A percentile compares a stretch with the other conserved stretches of the same genome.
Conservation (phyloP, 352 stramenopile species). For the Phytopythium delawarense region DNA sequence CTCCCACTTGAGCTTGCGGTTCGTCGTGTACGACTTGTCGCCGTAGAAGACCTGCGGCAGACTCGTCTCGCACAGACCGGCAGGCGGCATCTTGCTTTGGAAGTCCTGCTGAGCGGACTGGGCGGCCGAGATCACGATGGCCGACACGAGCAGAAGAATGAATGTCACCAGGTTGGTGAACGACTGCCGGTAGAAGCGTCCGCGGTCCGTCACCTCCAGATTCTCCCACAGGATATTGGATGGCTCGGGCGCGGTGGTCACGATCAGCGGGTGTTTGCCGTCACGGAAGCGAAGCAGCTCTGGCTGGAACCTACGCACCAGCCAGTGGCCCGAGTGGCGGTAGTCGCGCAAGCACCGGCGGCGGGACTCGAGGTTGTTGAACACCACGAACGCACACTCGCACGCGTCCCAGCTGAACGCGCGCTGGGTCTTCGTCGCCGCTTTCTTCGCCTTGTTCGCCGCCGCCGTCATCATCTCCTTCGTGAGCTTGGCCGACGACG, state of each 20-base stretch:
- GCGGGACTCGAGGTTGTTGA: conserved; percentile 82
- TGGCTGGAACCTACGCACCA: conserved; percentile 47
- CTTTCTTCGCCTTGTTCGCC: conserved; percentile 14
- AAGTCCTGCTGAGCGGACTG: conserved; percentile 69
- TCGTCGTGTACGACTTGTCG: conserved; percentile 14
- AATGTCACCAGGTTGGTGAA: conserved; percentile 75
- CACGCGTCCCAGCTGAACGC: conserved; percentile 61
- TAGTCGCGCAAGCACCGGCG: conserved; percentile 81
- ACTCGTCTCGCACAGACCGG: conserved; percentile 50
- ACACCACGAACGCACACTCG: conserved; percentile 84
- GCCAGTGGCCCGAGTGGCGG: conserved; percentile 33
- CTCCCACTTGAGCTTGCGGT: conserved; percentile 23
- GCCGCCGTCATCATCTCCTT: conserved; percentile 14
- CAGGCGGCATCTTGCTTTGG: conserved; percentile 55
- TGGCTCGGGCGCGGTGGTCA: conserved; percentile 59
- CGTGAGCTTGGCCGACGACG: conserved; percentile 10
- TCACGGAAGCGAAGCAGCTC: conserved; percentile 56
- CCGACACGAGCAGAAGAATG: conserved; percentile 58
- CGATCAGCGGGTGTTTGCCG: conserved; percentile 36
- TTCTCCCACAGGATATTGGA: conserved; percentile 90
- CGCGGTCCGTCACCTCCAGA: conserved; percentile 56
- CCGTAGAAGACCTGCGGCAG: conserved; percentile 65
- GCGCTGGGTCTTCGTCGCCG: conserved; percentile 20
- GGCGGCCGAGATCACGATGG: conserved; percentile 67
- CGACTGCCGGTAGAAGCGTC: conserved; percentile 55